These are phyloP conservation scores for Reutealis trisperma DNA, from an alignment of 345 rosid species.

Conservation along the genomic window DNA sequence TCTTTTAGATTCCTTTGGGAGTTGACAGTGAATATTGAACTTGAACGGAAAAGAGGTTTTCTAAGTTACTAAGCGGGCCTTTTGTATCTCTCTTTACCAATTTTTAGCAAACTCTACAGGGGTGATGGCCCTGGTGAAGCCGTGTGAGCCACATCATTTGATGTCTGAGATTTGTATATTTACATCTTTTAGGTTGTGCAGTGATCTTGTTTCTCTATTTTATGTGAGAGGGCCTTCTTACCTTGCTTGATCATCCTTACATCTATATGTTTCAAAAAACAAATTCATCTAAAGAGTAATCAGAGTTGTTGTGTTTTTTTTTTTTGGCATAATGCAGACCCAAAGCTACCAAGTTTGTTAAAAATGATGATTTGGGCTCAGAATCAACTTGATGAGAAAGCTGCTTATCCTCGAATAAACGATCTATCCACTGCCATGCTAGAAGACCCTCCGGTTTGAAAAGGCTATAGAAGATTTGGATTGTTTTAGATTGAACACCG, in stretches of 20 bases:
- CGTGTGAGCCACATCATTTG: background rate
- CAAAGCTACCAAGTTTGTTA: slow-evolving; percentile 89
- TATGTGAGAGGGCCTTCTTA: background rate
- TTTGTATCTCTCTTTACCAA: background rate
- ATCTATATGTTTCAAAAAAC: background rate
- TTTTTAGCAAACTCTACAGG: background rate
- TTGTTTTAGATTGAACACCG: slow-evolving; percentile 4
- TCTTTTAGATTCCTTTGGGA: background rate
- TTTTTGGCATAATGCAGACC: slow-evolving; percentile 49
- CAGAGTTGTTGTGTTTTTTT: background rate
- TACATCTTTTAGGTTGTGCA: background rate
- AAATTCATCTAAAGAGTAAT: background rate
- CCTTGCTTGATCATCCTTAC: background rate
- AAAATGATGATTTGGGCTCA: slow-evolving; percentile 96
- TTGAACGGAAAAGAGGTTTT: background rate
- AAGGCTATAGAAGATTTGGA: slow-evolving; percentile 6
- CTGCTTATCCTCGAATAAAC: slow-evolving; percentile 85
- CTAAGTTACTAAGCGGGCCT: background rate
- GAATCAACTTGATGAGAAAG: slow-evolving; percentile 85
- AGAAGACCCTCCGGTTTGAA: slow-evolving; percentile 68
- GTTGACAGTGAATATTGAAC: background rate
- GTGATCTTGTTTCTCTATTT: background rate
- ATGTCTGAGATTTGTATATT: background rate
- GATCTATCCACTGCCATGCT: slow-evolving; percentile 70
- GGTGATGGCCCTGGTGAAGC: background rate